Conservation (phyloP, 148 eudicot species). For the Spergularia marina region DNA sequence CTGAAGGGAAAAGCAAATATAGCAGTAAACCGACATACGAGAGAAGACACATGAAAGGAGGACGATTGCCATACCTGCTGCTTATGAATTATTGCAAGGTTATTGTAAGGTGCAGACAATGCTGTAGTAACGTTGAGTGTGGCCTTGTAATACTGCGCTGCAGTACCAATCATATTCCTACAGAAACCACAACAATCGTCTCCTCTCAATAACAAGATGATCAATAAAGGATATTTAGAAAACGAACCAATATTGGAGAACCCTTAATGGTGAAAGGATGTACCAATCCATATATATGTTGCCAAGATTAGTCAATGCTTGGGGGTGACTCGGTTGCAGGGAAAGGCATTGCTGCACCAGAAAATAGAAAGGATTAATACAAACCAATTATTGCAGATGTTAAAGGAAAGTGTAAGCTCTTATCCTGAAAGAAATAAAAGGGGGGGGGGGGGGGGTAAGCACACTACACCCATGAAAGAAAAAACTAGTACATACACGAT, state of each 20-base stretch:
- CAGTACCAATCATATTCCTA: slow-evolving; percentile 90
- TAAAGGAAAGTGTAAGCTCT: not conserved
- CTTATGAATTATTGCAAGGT: slow-evolving; percentile 86
- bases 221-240: not conserved
- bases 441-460: not conserved
- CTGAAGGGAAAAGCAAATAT: not conserved
- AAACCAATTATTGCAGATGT: not conserved
- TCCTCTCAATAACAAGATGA: slow-evolving; percentile 4
- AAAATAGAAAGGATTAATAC: slow-evolving; percentile 21
- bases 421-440: no score
- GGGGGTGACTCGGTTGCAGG: slow-evolving; percentile 88
- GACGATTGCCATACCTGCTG: slow-evolving; percentile 62
- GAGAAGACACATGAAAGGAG: not conserved
- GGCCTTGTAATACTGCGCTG: slow-evolving; percentile 85
- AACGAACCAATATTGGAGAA: not conserved
- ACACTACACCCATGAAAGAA: not conserved
- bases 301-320: slow-evolving; percentile 92
- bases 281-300: slow-evolving; percentile 98
- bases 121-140: slow-evolving; percentile 87
- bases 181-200: slow-evolving; percentile 23
- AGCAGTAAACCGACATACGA: no score
- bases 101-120: slow-evolving; percentile 91
- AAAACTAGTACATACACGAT: slow-evolving; percentile 50
- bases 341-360: slow-evolving; percentile 80
- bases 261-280: slow-evolving; percentile 6